Evolutionary conservation across 768 basidiomycete species (phyloP).

Genomic region (Pisolithus orientalis): DNA sequence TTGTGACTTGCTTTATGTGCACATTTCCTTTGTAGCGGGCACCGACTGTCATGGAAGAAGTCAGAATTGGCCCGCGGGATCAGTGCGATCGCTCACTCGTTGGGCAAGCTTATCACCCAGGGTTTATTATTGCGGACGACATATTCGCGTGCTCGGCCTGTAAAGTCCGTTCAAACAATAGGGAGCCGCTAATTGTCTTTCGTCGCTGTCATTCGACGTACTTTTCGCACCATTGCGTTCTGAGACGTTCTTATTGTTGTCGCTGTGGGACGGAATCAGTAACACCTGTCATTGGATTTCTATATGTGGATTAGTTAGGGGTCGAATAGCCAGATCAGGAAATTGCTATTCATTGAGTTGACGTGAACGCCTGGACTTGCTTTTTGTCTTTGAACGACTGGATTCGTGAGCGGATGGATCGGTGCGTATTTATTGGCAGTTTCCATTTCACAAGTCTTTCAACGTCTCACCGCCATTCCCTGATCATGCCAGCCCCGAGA

Average conservation of each 20-base stretch:
- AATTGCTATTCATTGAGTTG: not conserved
- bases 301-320: not conserved
- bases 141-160: too few relatives aligned
- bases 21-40: too few relatives aligned
- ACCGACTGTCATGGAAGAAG: too few relatives aligned
- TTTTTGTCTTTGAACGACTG: constrained; percentile 27
- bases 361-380: constrained; percentile 2
- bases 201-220: constrained; percentile 6
- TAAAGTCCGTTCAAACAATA: constrained; percentile 15
- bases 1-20: too few relatives aligned
- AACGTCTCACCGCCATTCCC: too few relatives aligned
- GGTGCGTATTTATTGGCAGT: constrained; percentile 19
- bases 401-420: constrained; percentile 1
- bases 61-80: too few relatives aligned
- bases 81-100: too few relatives aligned
- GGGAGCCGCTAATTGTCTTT: constrained; percentile 1
- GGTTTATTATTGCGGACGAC: too few relatives aligned
- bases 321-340: not conserved
- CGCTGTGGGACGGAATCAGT: not conserved
- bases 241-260: constrained; percentile 22
- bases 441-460: not conserved
- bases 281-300: not conserved
- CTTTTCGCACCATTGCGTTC: constrained; percentile 12
- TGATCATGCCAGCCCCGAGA: not conserved
- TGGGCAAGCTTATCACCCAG: too few relatives aligned